phyloP scores from a whole-genome alignment of 805 yeast species.

The Middelhovenomyces tepae region DNA sequence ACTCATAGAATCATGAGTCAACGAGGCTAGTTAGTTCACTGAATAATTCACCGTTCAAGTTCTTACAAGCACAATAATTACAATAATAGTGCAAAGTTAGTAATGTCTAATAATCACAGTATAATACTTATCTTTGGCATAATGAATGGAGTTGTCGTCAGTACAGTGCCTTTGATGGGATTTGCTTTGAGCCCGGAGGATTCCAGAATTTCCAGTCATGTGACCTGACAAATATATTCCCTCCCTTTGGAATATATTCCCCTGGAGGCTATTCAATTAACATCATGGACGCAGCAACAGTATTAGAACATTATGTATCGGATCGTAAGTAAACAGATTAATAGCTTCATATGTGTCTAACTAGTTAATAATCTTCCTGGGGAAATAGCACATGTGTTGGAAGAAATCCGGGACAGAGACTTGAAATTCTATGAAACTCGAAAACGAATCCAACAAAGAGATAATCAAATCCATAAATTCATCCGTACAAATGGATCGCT shows the following conservation, averaged over 20 bases:
- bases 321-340: slow-evolving; percentile 20
- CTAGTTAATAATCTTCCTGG: slow-evolving; percentile 71
- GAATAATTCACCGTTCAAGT: background rate
- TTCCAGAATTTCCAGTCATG: too few species aligned
- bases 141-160: too few species aligned
- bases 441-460: slow-evolving; percentile 59
- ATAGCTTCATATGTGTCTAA: slow-evolving; percentile 1
- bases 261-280: too few species aligned
- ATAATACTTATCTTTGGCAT: slow-evolving; percentile 25
- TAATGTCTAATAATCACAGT: background rate
- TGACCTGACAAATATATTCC: too few species aligned
- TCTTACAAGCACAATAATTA: slow-evolving; percentile 63
- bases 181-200: too few species aligned
- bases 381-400: slow-evolving; percentile 70
- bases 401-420: slow-evolving; percentile 71
- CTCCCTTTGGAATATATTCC: too few species aligned
- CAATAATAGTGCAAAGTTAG: slow-evolving; percentile 34
- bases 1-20: slow-evolving; percentile 84
- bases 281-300: slow-evolving; percentile 86
- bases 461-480: slow-evolving; percentile 72
- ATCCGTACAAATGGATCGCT: slow-evolving; percentile 77
- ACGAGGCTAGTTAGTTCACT: slow-evolving; percentile 35
- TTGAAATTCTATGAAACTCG: slow-evolving; percentile 54
- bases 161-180: too few species aligned
- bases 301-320: slow-evolving; percentile 57